Percentiles rank a stretch among this genome's conserved stretches.
phyloP scores from a whole-genome alignment of 75 land plant species.

The Adiantum capillusveneris region DNA sequence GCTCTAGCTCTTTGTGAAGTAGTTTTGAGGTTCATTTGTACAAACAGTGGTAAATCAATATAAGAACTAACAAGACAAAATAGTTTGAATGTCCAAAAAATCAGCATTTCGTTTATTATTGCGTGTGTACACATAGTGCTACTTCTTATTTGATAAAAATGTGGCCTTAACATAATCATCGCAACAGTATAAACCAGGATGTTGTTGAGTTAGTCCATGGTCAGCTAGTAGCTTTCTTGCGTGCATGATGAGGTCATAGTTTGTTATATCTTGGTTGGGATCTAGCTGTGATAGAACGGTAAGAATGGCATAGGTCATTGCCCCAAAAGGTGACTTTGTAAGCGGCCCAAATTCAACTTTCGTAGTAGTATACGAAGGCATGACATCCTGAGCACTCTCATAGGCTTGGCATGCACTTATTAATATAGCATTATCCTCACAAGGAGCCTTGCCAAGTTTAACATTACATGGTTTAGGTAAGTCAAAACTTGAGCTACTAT shows the following conservation, averaged over 20 bases:
- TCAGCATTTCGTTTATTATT: too few relatives aligned
- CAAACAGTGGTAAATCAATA: too few relatives aligned
- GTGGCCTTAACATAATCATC: constrained; percentile 16
- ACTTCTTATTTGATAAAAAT: too few relatives aligned
- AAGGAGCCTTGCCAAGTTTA: too few relatives aligned
- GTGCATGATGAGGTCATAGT: constrained; percentile 15
- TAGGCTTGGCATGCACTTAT: constrained; percentile 24
- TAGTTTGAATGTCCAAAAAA: too few relatives aligned
- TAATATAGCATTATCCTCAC: constrained; percentile 12
- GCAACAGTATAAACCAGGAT: constrained; percentile 23
- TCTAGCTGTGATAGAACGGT: constrained; percentile 12
- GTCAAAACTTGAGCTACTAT: too few relatives aligned
- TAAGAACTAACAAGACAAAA: too few relatives aligned
- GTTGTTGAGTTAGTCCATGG: constrained; percentile 18
- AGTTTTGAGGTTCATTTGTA: too few relatives aligned
- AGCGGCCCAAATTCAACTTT: too few relatives aligned
- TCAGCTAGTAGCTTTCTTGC: constrained; percentile 10
- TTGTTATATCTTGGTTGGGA: constrained; percentile 4
- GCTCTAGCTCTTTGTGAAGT: too few relatives aligned
- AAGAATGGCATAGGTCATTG: constrained; percentile 25
- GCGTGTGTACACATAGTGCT: too few relatives aligned
- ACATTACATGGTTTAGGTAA: too few relatives aligned
- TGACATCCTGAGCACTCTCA: constrained; percentile 19
- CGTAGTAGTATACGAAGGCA: constrained; percentile 8
- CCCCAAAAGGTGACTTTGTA: constrained; percentile 15